Evolutionary conservation across 2,329 filamentous ascomycete genomes (phyloP), one percentile per base, ranked within the genome.

Genomic region (Penicillium capsulatum): DNA sequence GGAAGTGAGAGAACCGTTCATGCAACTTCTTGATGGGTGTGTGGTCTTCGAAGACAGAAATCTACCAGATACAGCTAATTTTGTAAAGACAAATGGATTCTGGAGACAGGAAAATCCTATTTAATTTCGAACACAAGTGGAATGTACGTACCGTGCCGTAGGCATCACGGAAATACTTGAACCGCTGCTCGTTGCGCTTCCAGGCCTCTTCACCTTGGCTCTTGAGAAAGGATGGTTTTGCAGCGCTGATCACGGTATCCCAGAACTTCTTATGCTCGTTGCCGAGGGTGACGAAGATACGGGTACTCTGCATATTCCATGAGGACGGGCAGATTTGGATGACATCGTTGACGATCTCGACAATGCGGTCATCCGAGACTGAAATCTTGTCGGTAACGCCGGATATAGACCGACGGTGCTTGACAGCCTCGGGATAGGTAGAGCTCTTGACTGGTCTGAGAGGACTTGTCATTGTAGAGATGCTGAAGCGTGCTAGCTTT

Each of bases 101-200:
- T 22, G 7, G 17, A 22, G 31, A 13, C 14, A 14, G 17, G 31
- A 24, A 34, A 7, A 34, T 24, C 22, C 22, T 24, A 24, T 24
- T 7, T 24, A 7, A 24, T 24, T 24, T 24, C 22, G 7, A 2
- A 34, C 31, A 11, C n/a, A n/a, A n/a, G n/a, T n/a, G n/a, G n/a
- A n/a, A n/a, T n/a, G n/a, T n/a, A n/a, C n/a, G n/a, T 24, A 34
- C 31, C 20, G 31, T 34, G 15, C 31, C 31, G 11, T 34, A 34
- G 19, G 31, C 31, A 2, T 19, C 14, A 10, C 17, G 31, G 31
- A 34, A 34, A 9, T 7, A n/a, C 3, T 24, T 14, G n/a, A 24
- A 34, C n/a, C 31, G 31, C 7, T 34, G 17, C 5, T 34, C 31
- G 14, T 34, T 22, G 11, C 31, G 31, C 17, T 7, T n/a, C 31